phyloP scores from a whole-genome alignment of 371 early-diverging fungal species.

The Rhizomucor miehei region DNA sequence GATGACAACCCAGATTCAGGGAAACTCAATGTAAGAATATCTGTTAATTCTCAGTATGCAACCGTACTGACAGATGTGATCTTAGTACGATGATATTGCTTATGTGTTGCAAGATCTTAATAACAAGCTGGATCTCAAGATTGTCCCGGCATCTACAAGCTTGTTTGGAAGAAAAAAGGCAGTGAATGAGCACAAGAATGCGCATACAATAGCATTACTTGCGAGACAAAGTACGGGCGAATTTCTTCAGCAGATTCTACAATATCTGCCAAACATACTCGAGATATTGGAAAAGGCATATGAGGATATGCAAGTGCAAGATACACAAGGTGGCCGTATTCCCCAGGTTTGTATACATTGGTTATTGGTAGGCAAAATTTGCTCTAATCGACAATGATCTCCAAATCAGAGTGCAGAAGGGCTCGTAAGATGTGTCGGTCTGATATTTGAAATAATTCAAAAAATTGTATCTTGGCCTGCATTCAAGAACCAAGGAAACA shows the following conservation, averaged over 20 bases:
- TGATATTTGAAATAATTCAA: slow-evolving; percentile 43
- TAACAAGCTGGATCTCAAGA: slow-evolving; percentile 51
- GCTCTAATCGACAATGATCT: too few species aligned
- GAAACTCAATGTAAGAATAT: slow-evolving; percentile 7
- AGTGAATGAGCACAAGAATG: slow-evolving; percentile 10
- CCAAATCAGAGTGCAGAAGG: slow-evolving; percentile 30
- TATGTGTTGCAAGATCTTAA: slow-evolving; percentile 55
- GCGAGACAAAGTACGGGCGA: slow-evolving; percentile 30
- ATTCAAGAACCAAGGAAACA: slow-evolving; percentile 45
- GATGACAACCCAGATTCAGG: slow-evolving; percentile 1
- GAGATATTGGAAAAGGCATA: slow-evolving; percentile 30
- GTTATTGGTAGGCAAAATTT: too few species aligned
- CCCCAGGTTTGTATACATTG: slow-evolving; percentile 9
- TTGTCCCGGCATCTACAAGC: slow-evolving; percentile 27
- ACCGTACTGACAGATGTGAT: background rate
- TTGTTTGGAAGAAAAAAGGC: slow-evolving; percentile 40
- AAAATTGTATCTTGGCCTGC: slow-evolving; percentile 59
- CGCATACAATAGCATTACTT: slow-evolving; percentile 25
- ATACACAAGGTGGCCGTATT: slow-evolving; percentile 29
- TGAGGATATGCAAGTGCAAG: slow-evolving; percentile 25
- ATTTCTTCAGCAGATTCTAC: slow-evolving; percentile 34
- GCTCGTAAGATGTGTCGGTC: slow-evolving; percentile 30
- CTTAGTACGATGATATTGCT: slow-evolving; percentile 27
- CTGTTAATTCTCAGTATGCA: too few species aligned
- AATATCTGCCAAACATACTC: slow-evolving; percentile 32